Base-by-base conservation (phyloP, 768 basidiomycete genomes). In the Phaffia australis region DNA sequence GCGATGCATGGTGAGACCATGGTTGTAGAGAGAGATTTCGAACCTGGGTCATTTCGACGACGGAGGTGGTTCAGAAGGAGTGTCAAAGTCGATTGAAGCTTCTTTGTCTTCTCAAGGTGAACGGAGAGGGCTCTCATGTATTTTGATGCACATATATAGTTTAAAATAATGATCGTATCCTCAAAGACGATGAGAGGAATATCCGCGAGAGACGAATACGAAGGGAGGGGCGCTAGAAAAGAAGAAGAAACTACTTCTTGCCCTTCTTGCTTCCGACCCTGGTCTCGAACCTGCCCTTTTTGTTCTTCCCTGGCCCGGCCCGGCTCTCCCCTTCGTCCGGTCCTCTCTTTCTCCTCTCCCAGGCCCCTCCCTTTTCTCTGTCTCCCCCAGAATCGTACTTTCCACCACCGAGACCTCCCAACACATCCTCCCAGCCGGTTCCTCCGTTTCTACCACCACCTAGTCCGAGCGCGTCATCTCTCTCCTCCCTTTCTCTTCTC, bases 301-400 rank as follows among this genome's bases (percentile, higher is more conserved):
- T 69, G 47, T 32, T 47, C 63, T 63, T 63, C 25, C 46, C 56
- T 14, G 55, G 54, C 27, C 21, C 21, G 3, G 47, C 57, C 46
- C 56, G 4, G 25, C 48, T 11, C 56, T 23, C 57, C 32, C 57
- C 60, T 50, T 51, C 60, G 19, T 51, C 27, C 29, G 50, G 19
- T 54, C 63, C 48, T 30, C 67, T 58, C 62, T 69, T 67, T 32
- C 67, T 64, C 56, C 56, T 58, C 46, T 69, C 67, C 67, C 67
- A 69, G 15, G 56, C 67, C 8, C 56, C 64, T 51, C 62, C 48
- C 42, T 42, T 51, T n/a, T 48, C 32, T n/a, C 46, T 56, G 2
- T 30, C 61, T 4, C 56, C 32, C 2, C 25, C 55, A 18, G 29
- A 29, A 32, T 19, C 55, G 18, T 58, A 69, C 15, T 55, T 63